Conservation (phyloP, 164 flowering plant genomes). For the Magnolia sinica region DNA sequence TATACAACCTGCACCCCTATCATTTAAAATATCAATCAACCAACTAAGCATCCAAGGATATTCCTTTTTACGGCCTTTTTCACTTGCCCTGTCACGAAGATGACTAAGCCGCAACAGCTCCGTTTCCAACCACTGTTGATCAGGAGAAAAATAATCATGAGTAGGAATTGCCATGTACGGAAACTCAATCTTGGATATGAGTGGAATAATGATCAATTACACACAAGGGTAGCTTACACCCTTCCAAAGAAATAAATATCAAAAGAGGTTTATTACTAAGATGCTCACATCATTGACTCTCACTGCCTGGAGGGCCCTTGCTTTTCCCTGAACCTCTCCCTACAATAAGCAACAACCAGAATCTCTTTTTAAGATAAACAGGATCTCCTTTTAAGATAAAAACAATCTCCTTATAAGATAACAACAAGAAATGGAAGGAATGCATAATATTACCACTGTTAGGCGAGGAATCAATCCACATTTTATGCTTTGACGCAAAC, state of each 20-base stretch:
- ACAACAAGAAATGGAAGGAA: neutral
- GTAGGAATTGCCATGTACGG: neutral
- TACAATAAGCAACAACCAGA: constrained; percentile 26
- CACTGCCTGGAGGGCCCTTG: constrained; percentile 66
- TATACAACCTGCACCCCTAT: neutral
- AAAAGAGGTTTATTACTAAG: neutral
- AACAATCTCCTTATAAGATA: neutral
- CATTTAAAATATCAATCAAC: neutral
- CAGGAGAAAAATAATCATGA: neutral
- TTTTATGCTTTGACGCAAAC: constrained; percentile 90
- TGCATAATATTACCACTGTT: constrained; percentile 70
- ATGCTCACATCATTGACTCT: constrained; percentile 88
- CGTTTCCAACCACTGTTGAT: constrained; percentile 71
- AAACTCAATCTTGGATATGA: neutral
- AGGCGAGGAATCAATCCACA: constrained; percentile 82
- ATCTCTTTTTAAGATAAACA: neutral
- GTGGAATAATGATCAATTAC: neutral
- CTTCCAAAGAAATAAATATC: neutral
- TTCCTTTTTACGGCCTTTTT: constrained; percentile 80
- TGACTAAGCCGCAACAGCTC: constrained; percentile 78
- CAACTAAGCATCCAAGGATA: constrained; percentile 60
- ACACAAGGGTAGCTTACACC: neutral
- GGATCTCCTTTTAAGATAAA: neutral
- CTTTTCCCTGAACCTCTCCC: constrained; percentile 92
- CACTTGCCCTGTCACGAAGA: constrained; percentile 99